Evolutionary conservation across 78 protist genomes (phyloP).

Genomic region (Protostelium mycophagum): DNA sequence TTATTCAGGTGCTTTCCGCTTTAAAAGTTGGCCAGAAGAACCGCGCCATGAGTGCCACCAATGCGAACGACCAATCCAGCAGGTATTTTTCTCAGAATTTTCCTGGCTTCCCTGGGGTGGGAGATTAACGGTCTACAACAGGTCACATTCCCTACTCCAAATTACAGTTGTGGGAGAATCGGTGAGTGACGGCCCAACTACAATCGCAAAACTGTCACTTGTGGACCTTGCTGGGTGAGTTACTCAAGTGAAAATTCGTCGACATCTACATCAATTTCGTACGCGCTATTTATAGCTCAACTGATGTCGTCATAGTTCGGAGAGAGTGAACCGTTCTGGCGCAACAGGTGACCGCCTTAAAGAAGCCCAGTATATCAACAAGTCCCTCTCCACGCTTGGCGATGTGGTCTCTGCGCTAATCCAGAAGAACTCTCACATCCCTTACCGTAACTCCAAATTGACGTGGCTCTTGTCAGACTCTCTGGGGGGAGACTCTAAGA

Average conservation of each 20-base stretch:
- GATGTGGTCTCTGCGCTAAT: constrained; percentile 66
- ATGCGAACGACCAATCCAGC: not conserved
- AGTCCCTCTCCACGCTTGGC: constrained; percentile 60
- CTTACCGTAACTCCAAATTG: constrained; percentile 59
- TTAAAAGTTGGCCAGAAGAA: not conserved
- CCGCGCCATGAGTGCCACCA: not conserved
- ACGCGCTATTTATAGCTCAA: not conserved
- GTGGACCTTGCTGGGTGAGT: constrained; percentile 82
- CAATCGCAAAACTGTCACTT: constrained; percentile 39
- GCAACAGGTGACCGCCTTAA: constrained; percentile 44
- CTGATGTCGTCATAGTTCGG: not conserved
- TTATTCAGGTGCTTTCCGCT: not conserved
- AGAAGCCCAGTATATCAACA: constrained; percentile 77
- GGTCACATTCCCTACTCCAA: not conserved
- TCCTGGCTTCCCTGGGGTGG: not conserved
- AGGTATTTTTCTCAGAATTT: not conserved
- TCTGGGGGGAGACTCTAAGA: constrained; percentile 26
- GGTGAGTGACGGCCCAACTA: not conserved
- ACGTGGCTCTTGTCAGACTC: constrained; percentile 35
- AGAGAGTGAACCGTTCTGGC: not conserved
- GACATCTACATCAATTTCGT: not conserved
- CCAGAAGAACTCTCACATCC: constrained; percentile 23
- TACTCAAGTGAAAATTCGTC: constrained; percentile 15
- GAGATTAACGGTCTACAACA: too few relatives aligned
- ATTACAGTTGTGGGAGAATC: not conserved